Base-by-base conservation (phyloP, 2,329 filamentous ascomycete genomes). In the Colletotrichum navitas region DNA sequence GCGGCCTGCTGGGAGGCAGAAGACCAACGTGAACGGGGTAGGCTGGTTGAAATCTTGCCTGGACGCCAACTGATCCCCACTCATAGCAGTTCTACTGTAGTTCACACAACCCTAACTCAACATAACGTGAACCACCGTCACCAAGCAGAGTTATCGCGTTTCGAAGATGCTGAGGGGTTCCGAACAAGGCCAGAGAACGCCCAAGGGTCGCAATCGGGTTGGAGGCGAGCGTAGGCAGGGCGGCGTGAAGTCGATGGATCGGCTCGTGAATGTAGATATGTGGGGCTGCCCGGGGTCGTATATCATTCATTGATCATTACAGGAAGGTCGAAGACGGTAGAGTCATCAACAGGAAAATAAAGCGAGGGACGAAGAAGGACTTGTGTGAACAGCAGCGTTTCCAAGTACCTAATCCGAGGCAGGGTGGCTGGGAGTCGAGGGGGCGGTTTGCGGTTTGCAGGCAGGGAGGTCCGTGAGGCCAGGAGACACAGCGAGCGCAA, bases 1-100 rank as follows among this genome's bases (percentile, higher is more conserved):
- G 55, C 55, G 62, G 61, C 41, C 49, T 69, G 61, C 51, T 70
- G 68, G 63, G 26, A 73, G 59, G 68, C 66, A 72, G 62, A 43
- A 72, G 70, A 74, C 65, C 62, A 60, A 74, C 24, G 51, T 66
- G 65, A 73, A 71, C 43, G 52, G 59, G 72, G 72, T 47, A 41
- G 61, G 67, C 51, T 60, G 71, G 73, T 73, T 67, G 71, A 72
- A 72, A 64, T 73, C 81, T 81, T 85, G 83, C 89, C 88, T 90
- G 79, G 84, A 83, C 82, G 82, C 81, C 79, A 81, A 82, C 82
- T 85, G 85, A 82, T 90, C 86, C 82, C 86, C 86, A 85, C 84
- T 90, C 89, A 91, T 91, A 90, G 87, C 88, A 89, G 76, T 78
- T 81, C 75, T 72, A 71, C 71, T 74, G 72, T 63, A 66, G 55